Base-by-base conservation (phyloP, 768 basidiomycete species). In the Coprinellus micaceus region DNA sequence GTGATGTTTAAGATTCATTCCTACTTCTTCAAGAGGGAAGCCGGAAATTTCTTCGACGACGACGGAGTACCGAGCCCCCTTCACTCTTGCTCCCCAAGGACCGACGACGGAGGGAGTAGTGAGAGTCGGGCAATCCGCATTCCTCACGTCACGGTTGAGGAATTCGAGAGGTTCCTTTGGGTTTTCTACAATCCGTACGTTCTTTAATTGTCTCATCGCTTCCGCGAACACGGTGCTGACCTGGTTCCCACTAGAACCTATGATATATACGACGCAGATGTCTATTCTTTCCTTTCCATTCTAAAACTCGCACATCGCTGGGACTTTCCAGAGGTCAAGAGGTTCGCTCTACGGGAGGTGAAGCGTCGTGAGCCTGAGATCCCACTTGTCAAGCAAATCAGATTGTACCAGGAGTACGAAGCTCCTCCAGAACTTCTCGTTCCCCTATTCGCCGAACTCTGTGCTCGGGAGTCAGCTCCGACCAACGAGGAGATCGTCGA, bases 321-420 rank as follows among this genome's bases (percentile, higher is more conserved):
- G 83, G 61, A 66, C 0, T 89, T 90, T 60, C 53, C 58, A 2
- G 78, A 83, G 36, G 77, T 88, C 6, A 79, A 82, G 39, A 68
- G 71, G 1, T 78, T 89, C 1, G 83, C 81, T 0, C 74, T 84
- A 0, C 79, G 81, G 1, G 81, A 89, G 47, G 71, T 89, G 0
- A 81, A 82, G 41, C 74, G 75, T 11, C 24, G 40, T 3, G 36
- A 46, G 3, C 33, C 41, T 19, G 59, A 61, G 1, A 33, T 69
- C 0, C 33, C 44, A 2, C 52, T 61, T 0, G 60, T 65, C 0
- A 10, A 61, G 11, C 58, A 65, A 0, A 80, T 89, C 40, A 68
- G 73, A 0, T 68, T 83, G 0, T 89, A 89, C 56, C 79, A 82
- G 54, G 62, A 73, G 13, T 79, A 81, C 65, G 63, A 74, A 0